Evolutionary conservation across 2,329 filamentous ascomycete species (phyloP), one percentile per base, ranked within the genome.

Genomic region (Rutstroemia sydowiana): DNA sequence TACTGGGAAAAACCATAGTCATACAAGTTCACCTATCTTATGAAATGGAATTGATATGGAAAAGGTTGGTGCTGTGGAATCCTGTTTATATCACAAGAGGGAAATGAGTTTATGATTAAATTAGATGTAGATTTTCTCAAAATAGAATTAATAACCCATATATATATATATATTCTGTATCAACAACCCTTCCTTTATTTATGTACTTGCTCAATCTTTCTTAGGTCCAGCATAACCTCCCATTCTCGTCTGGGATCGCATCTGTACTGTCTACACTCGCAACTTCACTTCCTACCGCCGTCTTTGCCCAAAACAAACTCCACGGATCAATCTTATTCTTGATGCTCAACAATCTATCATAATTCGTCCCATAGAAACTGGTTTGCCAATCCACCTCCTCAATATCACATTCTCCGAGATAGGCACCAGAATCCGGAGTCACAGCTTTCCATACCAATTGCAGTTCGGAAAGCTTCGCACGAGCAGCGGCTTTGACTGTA

Each of bases 351-450:
- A 59, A 40, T 10, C 48, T 32, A 18, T 52, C 47, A 45, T 59
- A 58, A 39, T 54, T 46, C 2, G 18, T 21, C 1, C 73, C 75
- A 55, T 70, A 77, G 59, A 75, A 75, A 40, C 20, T 52, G 7
- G 55, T 31, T 31, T 58, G 49, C 34, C 48, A 55, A 36, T 55
- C 36, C 6, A 46, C 39, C 46, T 55, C 55, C 14, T 45, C 42
- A 13, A 44, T 47, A 52, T 57, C 52, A 13, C 45, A 50, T 37
- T 55, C 53, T 1, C 50, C 49, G 3, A 55, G 46, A 50, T 57
- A 57, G 3, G 42, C 51, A 3, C 49, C 55, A 2, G 36, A 18
- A 7, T 41, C 52, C 2, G 55, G 55, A 13, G 45, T 46, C 3
- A 58, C 50, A 28, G 55, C 50, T 31, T 56, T 49, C 52, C 55